Evolutionary conservation across 306 rosid genomes (phyloP), one percentile per base, ranked within the genome.

Genomic region (Pterocarpus santalinus): DNA sequence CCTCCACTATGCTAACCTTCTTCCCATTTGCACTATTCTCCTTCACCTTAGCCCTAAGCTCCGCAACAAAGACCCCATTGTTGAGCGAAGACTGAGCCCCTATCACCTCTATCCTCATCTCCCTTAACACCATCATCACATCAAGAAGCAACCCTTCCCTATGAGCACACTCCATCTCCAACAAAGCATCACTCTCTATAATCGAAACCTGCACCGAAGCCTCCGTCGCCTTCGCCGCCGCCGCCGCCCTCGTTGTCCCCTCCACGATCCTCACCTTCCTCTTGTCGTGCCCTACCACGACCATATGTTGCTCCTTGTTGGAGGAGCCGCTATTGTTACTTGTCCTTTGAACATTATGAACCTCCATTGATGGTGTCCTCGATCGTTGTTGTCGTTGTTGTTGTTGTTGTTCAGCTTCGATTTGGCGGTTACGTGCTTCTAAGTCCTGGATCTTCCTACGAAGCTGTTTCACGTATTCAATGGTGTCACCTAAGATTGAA

Each of bases 401-500:
- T 7, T 43, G 9, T 46, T 62, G 67, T 65, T 79, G 88, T 16
- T 88, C 91, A 0, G 41, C 38, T 36, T 91, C 97, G 75, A 89
- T 82, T 63, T 69, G 87, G 5, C 87, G 82, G 80, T 84, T 85
- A 56, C 88, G 86, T 0, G 91, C 75, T 81, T 95, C 99, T 0
- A 95, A 92, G 16, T 95, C 97, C 47, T 93, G 92, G 34, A 95
- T 86, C 81, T 88, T 91, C 57, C 91, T 85, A 0, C 92, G 86
- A 2, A 95, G 70, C 60, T 93, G 98, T 67, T 95, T 92, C 39
- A 95, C 79, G 39, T 95, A 95, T 81, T 95, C 98, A n/a, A 95
- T 92, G 1, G 99, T 92, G 78, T 95, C 99, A 0, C 98, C 99
- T 36, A 95, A 34, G 43, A 95, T 93, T 0, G 99, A 95, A 2